Evolutionary conservation across 179 eudicot genomes (phyloP).

Genomic region (Vitellaria paradoxa): DNA sequence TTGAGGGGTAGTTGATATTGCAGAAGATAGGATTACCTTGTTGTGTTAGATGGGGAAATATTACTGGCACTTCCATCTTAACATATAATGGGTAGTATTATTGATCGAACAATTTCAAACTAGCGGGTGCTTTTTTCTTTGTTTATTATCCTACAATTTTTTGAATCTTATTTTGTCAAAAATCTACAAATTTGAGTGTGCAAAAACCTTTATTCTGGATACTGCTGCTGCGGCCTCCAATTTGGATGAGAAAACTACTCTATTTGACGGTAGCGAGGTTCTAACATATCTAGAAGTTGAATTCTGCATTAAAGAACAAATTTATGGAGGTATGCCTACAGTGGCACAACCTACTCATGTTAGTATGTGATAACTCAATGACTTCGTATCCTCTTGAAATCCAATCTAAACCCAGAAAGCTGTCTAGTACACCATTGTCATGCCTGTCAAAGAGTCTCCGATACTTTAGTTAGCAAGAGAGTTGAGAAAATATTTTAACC

Average conservation of each 20-base stretch:
- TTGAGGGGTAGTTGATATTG: too few relatives aligned
- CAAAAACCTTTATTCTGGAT: background rate
- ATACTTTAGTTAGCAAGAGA: too few relatives aligned
- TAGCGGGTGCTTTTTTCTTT: too few relatives aligned
- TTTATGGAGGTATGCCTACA: background rate
- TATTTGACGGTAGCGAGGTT: background rate
- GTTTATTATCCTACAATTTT: background rate
- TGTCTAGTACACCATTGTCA: too few relatives aligned
- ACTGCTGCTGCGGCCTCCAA: background rate
- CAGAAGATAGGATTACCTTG: too few relatives aligned
- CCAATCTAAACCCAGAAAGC: too few relatives aligned
- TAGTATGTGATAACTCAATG: too few relatives aligned
- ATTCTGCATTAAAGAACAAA: slow-evolving; percentile 1
- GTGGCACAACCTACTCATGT: too few relatives aligned
- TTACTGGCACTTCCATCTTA: background rate
- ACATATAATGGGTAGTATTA: background rate
- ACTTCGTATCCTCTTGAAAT: too few relatives aligned
- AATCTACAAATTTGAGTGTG: background rate
- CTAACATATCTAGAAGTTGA: background rate
- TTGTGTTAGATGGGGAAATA: background rate
- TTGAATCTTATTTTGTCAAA: background rate
- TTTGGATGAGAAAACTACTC: background rate
- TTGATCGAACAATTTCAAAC: background rate
- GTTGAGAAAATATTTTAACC: too few relatives aligned
- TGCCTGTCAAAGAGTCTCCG: too few relatives aligned